Evolutionary conservation across 1,284 basidiomycete species (phyloP), one percentile per base, ranked within the genome.

Genomic region (Melanopsichium pennsylvanicum): DNA sequence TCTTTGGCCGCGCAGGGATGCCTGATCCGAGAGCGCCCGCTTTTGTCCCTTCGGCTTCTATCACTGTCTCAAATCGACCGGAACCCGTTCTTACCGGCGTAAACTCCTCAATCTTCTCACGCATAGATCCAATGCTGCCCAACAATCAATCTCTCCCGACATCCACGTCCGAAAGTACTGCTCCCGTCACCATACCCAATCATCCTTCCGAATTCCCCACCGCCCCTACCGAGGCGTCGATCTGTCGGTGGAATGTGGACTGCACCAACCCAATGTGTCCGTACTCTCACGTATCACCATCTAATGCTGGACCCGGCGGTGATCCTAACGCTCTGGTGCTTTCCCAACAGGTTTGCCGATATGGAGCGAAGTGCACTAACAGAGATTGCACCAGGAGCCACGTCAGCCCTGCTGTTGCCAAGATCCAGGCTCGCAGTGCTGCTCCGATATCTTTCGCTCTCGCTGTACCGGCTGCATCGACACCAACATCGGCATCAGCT

Each of bases 211-310:
- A 67, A 31, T 79, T 78, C 46, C 78, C 79, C 3, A 55, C 46
- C 1, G 34, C 32, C 8, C 79, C 79, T 1, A 42, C 51, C 18
- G 54, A 78, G 21, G 34, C 56, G 2, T 57, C 73, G 8, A 50
- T 77, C 18, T 81, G 79, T 40, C 70, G 75, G 4, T 80, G 67
- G 50, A 68, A 63, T 27, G 36, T 74, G 0, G 49, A 50, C 9
- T 81, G 79, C 59, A 81, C 79, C 18, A 75, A 76, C 32, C 76
- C 77, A 2, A 57, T 72, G 60, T 81, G 79, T 38, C 25, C 34
- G 5, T 81, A 76, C 62, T 68, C 66, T 22, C 79, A 81, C 38
- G 75, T 78, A 2, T 70, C 76, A 6, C 72, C 79, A 1, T 58
- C 62, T 37, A 69, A 72, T 42, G 70, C 75, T 9, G 63, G 70